Evolutionary conservation across 1,139 yeast genomes (phyloP), one percentile per base, ranked within the genome.

Genomic region (Pichia norvegensis): DNA sequence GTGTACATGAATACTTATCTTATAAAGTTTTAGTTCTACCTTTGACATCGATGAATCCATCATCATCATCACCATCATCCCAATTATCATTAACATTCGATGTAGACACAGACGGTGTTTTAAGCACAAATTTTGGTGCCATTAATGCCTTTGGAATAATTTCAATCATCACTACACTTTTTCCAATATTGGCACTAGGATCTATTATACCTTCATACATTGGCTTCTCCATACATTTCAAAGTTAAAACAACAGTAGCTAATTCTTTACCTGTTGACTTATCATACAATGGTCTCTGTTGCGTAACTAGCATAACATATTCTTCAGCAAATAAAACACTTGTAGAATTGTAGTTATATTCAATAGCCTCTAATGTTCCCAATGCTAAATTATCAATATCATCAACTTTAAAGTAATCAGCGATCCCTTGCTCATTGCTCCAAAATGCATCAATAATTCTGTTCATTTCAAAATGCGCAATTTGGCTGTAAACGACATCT

Each of bases 391-490:
- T 46, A 40, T 55, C 53, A 29, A 55, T 48, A 36, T 50, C 51
- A 4, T 29, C 27, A n/a, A 50, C 40, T 14, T 57, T 52, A 37
- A 67, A 55, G 13, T 45, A 51, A 17, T 59, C 58, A 2, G 54
- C 46, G 11, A 67, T 58, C 4, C 59, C 62, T 14, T 58, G 48
- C 45, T 67, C 71, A 46, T 65, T 60, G 7, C 51, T 49, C 51
- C 61, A 58, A 40, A 67, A 51, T 4, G 69, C 67, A 38, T 63
- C 64, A n/a, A 56, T 43, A 2, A 67, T 49, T 45, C 71, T 56
- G 16, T 59, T 55, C 27, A 57, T 45, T 39, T 60, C 63, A 47
- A 61, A 62, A 36, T 51, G 56, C 1, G 61, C 61, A 29, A 63
- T 48, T 16, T 56, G 56, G 41, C 49, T 49, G 38, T 60, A 58